Evolutionary conservation across 495 filamentous ascomycete species (phyloP), one percentile per base, ranked within the genome.

Genomic region (Aspergillus affinis): DNA sequence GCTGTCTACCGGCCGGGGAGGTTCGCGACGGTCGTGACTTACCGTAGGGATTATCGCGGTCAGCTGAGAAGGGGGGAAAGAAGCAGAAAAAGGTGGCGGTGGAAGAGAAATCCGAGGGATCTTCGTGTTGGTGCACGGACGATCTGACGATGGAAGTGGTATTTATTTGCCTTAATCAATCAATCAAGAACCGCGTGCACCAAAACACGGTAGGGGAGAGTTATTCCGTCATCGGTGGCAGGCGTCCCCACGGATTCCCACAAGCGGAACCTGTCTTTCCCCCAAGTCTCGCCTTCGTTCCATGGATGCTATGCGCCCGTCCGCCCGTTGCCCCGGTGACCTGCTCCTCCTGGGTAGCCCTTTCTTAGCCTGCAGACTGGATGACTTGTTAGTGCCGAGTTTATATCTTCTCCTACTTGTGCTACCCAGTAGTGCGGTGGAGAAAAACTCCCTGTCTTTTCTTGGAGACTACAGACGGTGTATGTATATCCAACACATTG

Each of bases 171-270:
- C 1, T 27, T 18, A 19, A 36, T 27, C n/a, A 32, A 15, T 53
- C 9, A 6, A 5, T 6, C 17, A 53, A 41, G 2, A 53, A 53
- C 26, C 44, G 0, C 23, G 23, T 2, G 2, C 23, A 26, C 23
- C 9, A 36, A 13, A 15, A n/a, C 20, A 45, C 13, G 7, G 18
- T 1, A 20, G 23, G 48, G 23, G 12, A 6, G 2, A 26, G 23
- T 26, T 26, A 54, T 54, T 54, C 53, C 48, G 48, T 51, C 30
- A 51, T 48, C 36, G 49, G 53, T 53, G 47, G 29, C 30, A 18
- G 50, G 30, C 47, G 59, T 62, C 67, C 64, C 67, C 60, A 60
- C 63, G 63, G 51, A 26, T 26, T 65, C 48, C 47, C 59, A 46
- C 51, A 53, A 59, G 59, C 55, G 55, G 58, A 55, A 59, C 49